A percentile compares a stretch with the other conserved stretches of the same genome.
phyloP scores from a whole-genome alignment of 768 basidiomycete genomes.

The Neoboletus subvelutipes region DNA sequence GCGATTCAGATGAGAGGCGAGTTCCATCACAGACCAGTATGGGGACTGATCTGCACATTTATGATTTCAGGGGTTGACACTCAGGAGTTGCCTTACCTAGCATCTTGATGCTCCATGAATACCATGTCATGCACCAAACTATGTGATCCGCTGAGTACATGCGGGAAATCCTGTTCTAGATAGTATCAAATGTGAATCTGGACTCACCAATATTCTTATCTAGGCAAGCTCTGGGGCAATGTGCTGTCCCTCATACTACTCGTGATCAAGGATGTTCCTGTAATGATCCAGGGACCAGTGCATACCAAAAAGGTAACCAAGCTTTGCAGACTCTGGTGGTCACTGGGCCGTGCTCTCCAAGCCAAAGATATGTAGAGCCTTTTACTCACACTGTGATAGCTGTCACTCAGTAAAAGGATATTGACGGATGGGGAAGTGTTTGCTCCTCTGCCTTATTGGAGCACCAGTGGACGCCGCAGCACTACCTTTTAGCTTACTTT shows the following conservation, averaged over 20 bases:
- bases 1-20: neutral
- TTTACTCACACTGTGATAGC: neutral
- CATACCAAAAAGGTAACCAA: neutral
- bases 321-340: neutral
- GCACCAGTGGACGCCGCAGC: too few species aligned
- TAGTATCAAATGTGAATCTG: neutral
- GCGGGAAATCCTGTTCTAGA: neutral
- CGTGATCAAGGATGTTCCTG: neutral
- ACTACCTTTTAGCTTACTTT: neutral
- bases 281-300: neutral
- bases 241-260: neutral
- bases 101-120: neutral
- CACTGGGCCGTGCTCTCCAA: neutral
- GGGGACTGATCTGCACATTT: neutral
- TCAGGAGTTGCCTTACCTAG: neutral
- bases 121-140: neutral
- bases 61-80: neutral
- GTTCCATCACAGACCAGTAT: neutral
- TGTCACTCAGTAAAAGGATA: neutral
- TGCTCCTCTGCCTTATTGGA: neutral
- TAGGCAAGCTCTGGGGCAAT: neutral
- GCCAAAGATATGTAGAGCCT: neutral
- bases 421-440: constrained; percentile 8
- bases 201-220: neutral
- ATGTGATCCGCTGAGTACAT: neutral